A percentile compares a stretch with the other conserved stretches of the same genome.
Evolutionary conservation across 2,329 filamentous ascomycete species (phyloP).

Genomic region (Aureobasidium sp.): DNA sequence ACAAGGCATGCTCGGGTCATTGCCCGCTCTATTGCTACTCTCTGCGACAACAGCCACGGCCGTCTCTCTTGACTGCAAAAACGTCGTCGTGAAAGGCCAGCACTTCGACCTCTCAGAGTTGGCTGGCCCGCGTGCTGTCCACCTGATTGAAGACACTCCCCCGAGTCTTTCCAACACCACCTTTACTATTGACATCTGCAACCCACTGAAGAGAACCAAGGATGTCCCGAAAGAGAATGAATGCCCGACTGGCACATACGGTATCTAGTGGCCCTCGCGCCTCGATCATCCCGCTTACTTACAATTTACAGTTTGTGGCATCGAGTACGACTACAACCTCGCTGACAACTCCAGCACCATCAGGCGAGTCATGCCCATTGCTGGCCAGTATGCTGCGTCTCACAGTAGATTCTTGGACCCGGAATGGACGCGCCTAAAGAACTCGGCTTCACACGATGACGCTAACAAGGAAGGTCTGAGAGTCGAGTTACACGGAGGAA

Average conservation of each 20-base stretch:
- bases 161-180: conserved; percentile 62
- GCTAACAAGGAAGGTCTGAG: conserved; percentile 64
- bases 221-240: conserved; percentile 49
- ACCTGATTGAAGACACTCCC: conserved; percentile 44
- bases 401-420: conserved; percentile 58
- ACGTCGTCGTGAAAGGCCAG: conserved; percentile 52
- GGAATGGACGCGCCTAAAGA: conserved; percentile 58
- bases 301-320: conserved; percentile 60
- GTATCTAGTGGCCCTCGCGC: conserved; percentile 37
- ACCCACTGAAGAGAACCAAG: conserved; percentile 55
- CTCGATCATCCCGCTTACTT: neutral
- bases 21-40: conserved; percentile 22
- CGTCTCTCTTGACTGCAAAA: conserved; percentile 55
- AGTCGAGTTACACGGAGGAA: conserved; percentile 57
- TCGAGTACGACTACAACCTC: conserved; percentile 52
- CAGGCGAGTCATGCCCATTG: conserved; percentile 61
- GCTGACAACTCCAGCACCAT: conserved; percentile 45
- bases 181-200: conserved; percentile 74
- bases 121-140: conserved; percentile 61
- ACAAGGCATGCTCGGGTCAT: conserved; percentile 3
- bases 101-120: conserved; percentile 60
- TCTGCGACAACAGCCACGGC: conserved; percentile 32
- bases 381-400: conserved; percentile 58
- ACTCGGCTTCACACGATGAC: conserved; percentile 57
- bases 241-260: conserved; percentile 64